Evolutionary conservation across 2,329 filamentous ascomycete genomes (phyloP), one percentile per base, ranked within the genome.

Genomic region (Neonectria ditissima): DNA sequence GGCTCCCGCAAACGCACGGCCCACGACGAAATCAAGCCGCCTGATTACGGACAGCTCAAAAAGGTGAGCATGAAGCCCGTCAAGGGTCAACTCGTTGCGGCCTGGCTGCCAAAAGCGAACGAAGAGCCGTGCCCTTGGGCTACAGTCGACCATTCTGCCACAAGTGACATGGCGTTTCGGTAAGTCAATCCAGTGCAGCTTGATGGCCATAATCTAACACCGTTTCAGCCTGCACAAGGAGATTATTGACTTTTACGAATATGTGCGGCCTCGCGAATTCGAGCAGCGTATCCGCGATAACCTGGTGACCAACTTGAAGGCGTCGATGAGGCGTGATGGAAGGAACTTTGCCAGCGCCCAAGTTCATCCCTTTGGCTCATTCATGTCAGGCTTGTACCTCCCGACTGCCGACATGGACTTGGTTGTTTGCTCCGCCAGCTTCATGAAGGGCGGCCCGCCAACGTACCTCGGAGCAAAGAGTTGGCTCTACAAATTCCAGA

Each of bases 381-480:
- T 94, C 78, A 94, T 93, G 70, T 93, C 93, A 3, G 93, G 92
- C 0, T 82, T 93, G 8, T 89, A 89, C 69, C 80, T 89, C 2
- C 87, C 87, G 0, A 88, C 92, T 1, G 93, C 92, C 16, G 96
- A 99, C 75, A 97, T 99, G 89, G 96, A 99, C 76, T 83, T 99
- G 51, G 96, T 97, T 3, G 86, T 96, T 55, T 87, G 94, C 54
- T 89, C 86, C 0, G 73, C 76, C 3, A 81, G 83, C 26, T 93
- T 88, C 67, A 82, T 89, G 66, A 76, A 81, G 9, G 82, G 84
- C 4, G 86, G 86, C 2, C 73, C 80, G 9, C 76, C 86, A 62
- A 81, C 80, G 63, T 83, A 82, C 75, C 73, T 80, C 2, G 79
- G 74, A 66, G 85, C 80, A 71, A 89, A 82, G 75, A 86, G 80